These are phyloP conservation scores for Bruguiera sexangula DNA, from an alignment of 345 rosid species.

Conservation along the genomic window DNA sequence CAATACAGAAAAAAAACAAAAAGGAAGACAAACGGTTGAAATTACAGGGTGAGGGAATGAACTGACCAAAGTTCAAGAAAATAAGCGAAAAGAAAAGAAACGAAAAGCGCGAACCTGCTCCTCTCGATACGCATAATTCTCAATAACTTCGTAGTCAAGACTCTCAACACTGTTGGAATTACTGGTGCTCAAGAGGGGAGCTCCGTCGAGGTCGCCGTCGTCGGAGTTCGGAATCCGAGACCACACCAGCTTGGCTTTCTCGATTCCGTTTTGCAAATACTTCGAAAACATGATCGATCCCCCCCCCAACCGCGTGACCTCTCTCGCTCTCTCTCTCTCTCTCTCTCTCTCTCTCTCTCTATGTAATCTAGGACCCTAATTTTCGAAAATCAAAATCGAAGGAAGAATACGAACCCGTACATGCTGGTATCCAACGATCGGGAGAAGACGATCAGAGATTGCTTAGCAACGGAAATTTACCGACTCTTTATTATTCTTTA, in stretches of 20 bases:
- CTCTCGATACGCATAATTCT: constrained; percentile 89
- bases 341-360: neutral
- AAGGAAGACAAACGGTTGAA: too few species aligned
- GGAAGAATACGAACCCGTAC: neutral
- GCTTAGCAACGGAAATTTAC: too few species aligned
- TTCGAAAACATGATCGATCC: constrained; percentile 58
- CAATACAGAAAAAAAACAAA: too few species aligned
- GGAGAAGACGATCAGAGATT: neutral
- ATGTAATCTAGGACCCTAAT: constrained; percentile 21
- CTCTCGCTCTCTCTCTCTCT: neutral
- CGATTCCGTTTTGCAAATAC: constrained; percentile 73
- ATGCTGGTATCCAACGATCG: neutral
- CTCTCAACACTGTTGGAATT: constrained; percentile 56
- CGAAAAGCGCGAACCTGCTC: constrained; percentile 52
- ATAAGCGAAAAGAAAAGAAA: neutral
- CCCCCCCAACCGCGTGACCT: neutral
- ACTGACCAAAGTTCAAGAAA: too few species aligned
- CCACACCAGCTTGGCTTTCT: constrained; percentile 69
- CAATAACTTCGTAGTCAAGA: constrained; percentile 92
- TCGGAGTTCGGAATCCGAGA: constrained; percentile 77
- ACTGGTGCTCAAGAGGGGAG: constrained; percentile 38
- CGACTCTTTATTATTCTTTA: neutral
- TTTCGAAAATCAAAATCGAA: constrained; percentile 1
- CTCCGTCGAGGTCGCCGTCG: constrained; percentile 54
- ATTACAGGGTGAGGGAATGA: too few species aligned